Conservation (phyloP, 2,329 filamentous ascomycete species). For the Zymoseptoria pseudotritici region DNA sequence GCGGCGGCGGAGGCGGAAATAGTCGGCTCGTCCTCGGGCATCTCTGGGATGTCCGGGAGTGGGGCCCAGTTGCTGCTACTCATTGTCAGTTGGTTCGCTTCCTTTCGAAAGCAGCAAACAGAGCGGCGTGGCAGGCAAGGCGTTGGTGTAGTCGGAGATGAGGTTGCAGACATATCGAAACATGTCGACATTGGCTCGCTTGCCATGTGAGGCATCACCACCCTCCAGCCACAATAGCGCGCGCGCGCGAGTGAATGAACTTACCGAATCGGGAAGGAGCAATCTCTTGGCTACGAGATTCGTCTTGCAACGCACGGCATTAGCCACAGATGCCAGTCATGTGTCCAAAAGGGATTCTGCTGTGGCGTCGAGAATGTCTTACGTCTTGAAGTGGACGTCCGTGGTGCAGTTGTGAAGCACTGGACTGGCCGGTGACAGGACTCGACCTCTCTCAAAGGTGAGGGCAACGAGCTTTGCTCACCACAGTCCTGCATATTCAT, state of each 20-base stretch:
- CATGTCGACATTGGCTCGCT: neutral
- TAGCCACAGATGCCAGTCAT: too few relatives aligned
- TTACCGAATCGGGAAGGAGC: slow-evolving; percentile 1
- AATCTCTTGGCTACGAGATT: neutral
- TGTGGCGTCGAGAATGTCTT: too few relatives aligned
- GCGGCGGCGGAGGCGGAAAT: slow-evolving; percentile 2
- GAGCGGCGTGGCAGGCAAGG: neutral
- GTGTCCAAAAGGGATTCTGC: too few relatives aligned
- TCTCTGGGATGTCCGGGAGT: neutral
- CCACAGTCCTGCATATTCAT: too few relatives aligned
- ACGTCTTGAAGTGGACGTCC: too few relatives aligned
- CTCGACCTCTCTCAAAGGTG: too few relatives aligned
- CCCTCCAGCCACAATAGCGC: neutral
- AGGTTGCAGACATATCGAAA: neutral
- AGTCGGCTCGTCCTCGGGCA: slow-evolving; percentile 1
- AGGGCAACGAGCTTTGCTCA: too few relatives aligned
- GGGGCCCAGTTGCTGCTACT: neutral
- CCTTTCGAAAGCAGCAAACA: neutral
- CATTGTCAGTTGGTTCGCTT: too few relatives aligned
- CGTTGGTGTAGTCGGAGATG: neutral
- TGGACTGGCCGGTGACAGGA: too few relatives aligned
- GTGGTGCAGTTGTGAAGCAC: too few relatives aligned
- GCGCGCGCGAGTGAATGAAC: neutral
- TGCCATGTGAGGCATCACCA: neutral
- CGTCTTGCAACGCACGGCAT: too few relatives aligned